phyloP scores from a whole-genome alignment of 2,329 filamentous ascomycete species.

The Domatiomyces globalis region DNA sequence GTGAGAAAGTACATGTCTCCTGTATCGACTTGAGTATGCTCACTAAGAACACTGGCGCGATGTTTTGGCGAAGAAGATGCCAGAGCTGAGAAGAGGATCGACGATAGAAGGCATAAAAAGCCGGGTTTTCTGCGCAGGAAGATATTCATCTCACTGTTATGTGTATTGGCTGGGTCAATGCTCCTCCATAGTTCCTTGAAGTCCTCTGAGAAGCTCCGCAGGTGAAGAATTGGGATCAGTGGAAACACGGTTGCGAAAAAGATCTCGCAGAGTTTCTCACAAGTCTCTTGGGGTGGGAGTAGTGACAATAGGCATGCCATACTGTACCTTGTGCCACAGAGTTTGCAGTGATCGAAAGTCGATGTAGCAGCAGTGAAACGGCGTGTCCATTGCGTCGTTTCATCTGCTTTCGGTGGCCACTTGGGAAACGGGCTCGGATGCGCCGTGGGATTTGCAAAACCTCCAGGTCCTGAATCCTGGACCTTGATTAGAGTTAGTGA shows the following conservation, averaged over 20 bases:
- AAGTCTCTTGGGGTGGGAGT: conserved; percentile 7
- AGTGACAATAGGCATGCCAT: conserved; percentile 10
- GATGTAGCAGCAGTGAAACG: background rate
- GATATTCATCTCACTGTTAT: conserved; percentile 5
- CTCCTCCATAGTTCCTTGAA: conserved; percentile 11
- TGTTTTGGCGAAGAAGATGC: conserved; percentile 5
- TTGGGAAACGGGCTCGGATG: conserved; percentile 4
- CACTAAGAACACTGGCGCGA: conserved; percentile 3
- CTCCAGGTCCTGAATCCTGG: background rate
- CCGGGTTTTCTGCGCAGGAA: conserved; percentile 12
- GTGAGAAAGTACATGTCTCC: conserved; percentile 13
- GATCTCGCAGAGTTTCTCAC: conserved; percentile 9
- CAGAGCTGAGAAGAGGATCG: conserved; percentile 11
- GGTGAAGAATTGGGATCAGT: conserved; percentile 10
- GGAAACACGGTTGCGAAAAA: conserved; percentile 14
- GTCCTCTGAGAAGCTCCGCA: conserved; percentile 9
- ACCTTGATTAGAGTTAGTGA: conserved; percentile 1
- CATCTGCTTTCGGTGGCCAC: conserved; percentile 1
- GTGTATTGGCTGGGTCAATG: conserved; percentile 1
- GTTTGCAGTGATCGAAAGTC: conserved; percentile 7
- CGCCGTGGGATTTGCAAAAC: background rate
- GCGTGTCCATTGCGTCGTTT: background rate
- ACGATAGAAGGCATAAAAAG: conserved; percentile 10
- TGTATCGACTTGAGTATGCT: background rate
- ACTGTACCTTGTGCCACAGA: conserved; percentile 11